These are phyloP conservation scores for Kwoniella shivajii DNA, from an alignment of 1,284 basidiomycete genomes.

Conservation along the genomic window DNA sequence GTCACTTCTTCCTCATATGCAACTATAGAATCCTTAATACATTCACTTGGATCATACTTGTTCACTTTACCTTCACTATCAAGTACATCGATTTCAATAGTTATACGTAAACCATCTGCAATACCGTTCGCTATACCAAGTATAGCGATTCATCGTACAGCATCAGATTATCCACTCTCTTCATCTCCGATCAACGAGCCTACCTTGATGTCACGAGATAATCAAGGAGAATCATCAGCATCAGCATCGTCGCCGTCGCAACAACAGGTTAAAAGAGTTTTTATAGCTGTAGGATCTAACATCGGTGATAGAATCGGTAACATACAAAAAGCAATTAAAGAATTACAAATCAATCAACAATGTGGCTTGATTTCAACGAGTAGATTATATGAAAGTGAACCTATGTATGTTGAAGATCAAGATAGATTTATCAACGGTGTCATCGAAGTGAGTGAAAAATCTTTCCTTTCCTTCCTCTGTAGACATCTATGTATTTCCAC, in stretches of 20 bases:
- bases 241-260: not conserved
- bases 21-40: conserved; percentile 74
- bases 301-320: conserved; percentile 85
- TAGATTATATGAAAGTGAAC: conserved; percentile 89
- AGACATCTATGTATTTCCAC: not conserved
- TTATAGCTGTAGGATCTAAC: conserved; percentile 86
- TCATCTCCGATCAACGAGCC: conserved; percentile 1
- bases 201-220: no score
- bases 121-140: conserved; percentile 70
- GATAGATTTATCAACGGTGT: conserved; percentile 88
- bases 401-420: conserved; percentile 95
- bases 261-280: conserved; percentile 51
- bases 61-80: conserved; percentile 23
- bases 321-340: conserved; percentile 70
- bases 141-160: conserved; percentile 63
- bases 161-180: conserved; percentile 45
- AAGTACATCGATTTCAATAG: conserved; percentile 59
- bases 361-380: conserved; percentile 72
- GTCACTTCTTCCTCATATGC: conserved; percentile 61
- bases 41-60: conserved; percentile 60
- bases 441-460: conserved; percentile 67
- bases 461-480: not conserved
- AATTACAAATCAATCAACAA: conserved; percentile 23
- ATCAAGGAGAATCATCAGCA: not conserved
- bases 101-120: conserved; percentile 75